Percentiles rank a stretch among this genome's conserved stretches.
Conservation (phyloP, 768 basidiomycete species). For the Hirschioporus abietinus region DNA sequence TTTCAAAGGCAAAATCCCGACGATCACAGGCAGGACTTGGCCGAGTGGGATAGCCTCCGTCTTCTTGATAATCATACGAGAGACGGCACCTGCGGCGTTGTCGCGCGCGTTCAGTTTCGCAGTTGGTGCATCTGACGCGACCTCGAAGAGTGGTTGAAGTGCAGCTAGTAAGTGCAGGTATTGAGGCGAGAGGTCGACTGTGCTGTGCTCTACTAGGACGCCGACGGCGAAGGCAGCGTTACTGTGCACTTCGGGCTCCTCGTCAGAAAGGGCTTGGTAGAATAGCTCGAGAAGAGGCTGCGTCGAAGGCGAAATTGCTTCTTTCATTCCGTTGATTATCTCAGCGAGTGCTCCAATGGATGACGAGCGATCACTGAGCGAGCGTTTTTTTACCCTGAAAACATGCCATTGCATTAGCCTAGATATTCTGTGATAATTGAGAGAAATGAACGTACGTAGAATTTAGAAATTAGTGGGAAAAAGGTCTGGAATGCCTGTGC, state of each 20-base stretch:
- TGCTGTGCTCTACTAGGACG: constrained; percentile 83
- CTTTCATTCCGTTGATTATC: constrained; percentile 90
- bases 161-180: constrained; percentile 73
- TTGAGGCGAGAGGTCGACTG: constrained; percentile 75
- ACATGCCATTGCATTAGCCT: background rate
- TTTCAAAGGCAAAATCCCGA: constrained; percentile 78
- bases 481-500: constrained; percentile 77
- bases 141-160: constrained; percentile 76
- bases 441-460: constrained; percentile 62
- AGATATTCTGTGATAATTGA: background rate
- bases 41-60: constrained; percentile 77
- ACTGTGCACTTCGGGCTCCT: constrained; percentile 89
- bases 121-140: constrained; percentile 55
- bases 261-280: constrained; percentile 74
- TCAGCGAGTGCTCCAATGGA: constrained; percentile 93
- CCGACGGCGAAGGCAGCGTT: constrained; percentile 95
- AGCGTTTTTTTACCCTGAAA: constrained; percentile 76
- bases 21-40: constrained; percentile 81
- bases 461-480: constrained; percentile 85
- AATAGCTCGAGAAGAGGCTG: constrained; percentile 78
- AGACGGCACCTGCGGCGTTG: constrained; percentile 94
- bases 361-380: constrained; percentile 86
- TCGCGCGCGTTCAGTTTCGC: constrained; percentile 82
- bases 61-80: constrained; percentile 81
- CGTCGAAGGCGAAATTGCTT: constrained; percentile 79